Percentiles rank a stretch among this genome's conserved stretches.
These are phyloP conservation scores for Erythrobasidium yunnanense DNA, from an alignment of 768 basidiomycete genomes.

Conservation along the genomic window DNA sequence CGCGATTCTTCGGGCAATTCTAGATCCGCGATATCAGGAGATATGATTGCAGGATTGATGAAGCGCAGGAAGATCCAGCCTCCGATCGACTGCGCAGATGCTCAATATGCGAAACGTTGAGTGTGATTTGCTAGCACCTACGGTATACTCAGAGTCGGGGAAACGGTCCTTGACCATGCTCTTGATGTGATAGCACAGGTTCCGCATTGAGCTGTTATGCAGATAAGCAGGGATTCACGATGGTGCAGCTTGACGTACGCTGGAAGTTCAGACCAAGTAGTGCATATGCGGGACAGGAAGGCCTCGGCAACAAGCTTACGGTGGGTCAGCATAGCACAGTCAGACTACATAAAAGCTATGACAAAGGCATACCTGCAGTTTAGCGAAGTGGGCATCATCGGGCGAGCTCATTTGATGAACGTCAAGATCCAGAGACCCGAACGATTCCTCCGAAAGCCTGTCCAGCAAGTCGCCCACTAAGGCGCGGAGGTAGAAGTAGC, in stretches of 20 bases:
- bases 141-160: slow-evolving; percentile 41
- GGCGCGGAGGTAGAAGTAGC: slow-evolving; percentile 77
- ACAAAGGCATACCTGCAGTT: slow-evolving; percentile 18
- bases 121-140: slow-evolving; percentile 14
- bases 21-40: slow-evolving; percentile 73
- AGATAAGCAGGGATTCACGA: not conserved
- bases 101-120: no score
- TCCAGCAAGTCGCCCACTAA: slow-evolving; percentile 67
- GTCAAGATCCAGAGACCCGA: slow-evolving; percentile 49
- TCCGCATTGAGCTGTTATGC: slow-evolving; percentile 61
- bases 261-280: slow-evolving; percentile 42
- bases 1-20: slow-evolving; percentile 59
- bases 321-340: slow-evolving; percentile 57
- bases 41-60: slow-evolving; percentile 64
- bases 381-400: slow-evolving; percentile 4
- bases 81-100: slow-evolving; percentile 31
- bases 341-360: slow-evolving; percentile 36
- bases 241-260: slow-evolving; percentile 21
- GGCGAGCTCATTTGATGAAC: not conserved
- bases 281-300: slow-evolving; percentile 63
- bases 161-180: slow-evolving; percentile 39
- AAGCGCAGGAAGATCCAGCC: slow-evolving; percentile 81
- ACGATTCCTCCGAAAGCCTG: slow-evolving; percentile 59
- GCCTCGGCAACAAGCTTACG: slow-evolving; percentile 62
- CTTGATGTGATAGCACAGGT: slow-evolving; percentile 68